Percentiles rank a stretch among this genome's conserved stretches.
Evolutionary conservation across 257 asterid genomes (phyloP).

Genomic region (Plectranthus barbatus): DNA sequence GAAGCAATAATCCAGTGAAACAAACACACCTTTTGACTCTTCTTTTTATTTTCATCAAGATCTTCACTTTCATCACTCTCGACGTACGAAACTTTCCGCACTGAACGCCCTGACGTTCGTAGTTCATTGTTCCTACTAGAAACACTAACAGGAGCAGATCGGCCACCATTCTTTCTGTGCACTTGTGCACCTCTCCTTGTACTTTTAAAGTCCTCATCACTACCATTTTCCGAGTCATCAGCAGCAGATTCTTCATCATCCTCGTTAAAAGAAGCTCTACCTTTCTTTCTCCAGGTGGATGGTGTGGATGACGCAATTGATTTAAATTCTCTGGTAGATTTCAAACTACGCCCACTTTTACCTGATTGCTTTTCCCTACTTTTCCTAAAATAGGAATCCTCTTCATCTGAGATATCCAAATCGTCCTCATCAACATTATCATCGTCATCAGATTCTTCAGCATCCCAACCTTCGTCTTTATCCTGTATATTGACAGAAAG

Average conservation of each 20-base stretch:
- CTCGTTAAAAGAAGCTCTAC: slow-evolving; percentile 53
- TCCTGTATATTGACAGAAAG: slow-evolving; percentile 35
- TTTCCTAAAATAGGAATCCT: slow-evolving; percentile 45
- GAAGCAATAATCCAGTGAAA: slow-evolving; percentile 3
- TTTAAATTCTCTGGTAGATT: slow-evolving; percentile 49
- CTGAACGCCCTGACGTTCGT: slow-evolving; percentile 82
- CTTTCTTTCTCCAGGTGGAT: slow-evolving; percentile 55
- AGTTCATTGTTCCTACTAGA: slow-evolving; percentile 54
- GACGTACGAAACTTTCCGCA: slow-evolving; percentile 84
- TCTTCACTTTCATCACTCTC: slow-evolving; percentile 99
- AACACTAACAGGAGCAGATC: slow-evolving; percentile 31
- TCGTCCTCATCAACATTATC: slow-evolving; percentile 58
- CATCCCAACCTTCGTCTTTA: slow-evolving; percentile 86
- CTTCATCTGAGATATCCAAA: slow-evolving; percentile 71
- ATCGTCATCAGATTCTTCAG: slow-evolving; percentile 83
- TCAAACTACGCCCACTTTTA: slow-evolving; percentile 46
- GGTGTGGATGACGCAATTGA: slow-evolving; percentile 32
- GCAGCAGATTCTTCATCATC: slow-evolving; percentile 71
- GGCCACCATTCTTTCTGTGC: slow-evolving; percentile 49
- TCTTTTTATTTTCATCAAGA: slow-evolving; percentile 60
- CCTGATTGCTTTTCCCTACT: slow-evolving; percentile 47
- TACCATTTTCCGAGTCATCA: slow-evolving; percentile 59
- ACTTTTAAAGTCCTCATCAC: slow-evolving; percentile 64
- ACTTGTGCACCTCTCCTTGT: slow-evolving; percentile 44
- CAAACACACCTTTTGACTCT: slow-evolving; percentile 60